Evolutionary conservation across 345 rosid species (phyloP), one percentile per base, ranked within the genome.

Genomic region (Corymbia maculata): DNA sequence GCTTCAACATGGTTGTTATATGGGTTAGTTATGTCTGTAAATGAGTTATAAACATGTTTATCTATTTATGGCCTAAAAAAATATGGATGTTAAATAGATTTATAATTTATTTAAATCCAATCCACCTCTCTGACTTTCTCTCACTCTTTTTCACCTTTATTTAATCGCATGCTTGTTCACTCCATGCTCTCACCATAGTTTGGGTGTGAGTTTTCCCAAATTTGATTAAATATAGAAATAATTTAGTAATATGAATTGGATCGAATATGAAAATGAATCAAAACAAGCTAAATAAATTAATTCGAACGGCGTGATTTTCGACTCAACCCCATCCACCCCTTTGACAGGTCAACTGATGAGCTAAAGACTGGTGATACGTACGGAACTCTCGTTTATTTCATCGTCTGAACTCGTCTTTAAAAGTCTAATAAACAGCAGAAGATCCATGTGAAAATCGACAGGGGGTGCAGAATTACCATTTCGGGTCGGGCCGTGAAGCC

Each of bases 321-420:
- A 53, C 59, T 53, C 10, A 7, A 53, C 8, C 9, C 0, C 0
- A 1, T 2, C 57, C 7, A 16, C 6, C 22, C 12, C 61, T 55
- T 55, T 55, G 12, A 55, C 8, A 8, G 0, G 5, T 55, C 0
- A 21, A 55, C 2, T 0, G 6, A 64, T 10, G 19, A 32, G 1
- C 22, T 64, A 30, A 2, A 15, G 36, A 8, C 9, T 17, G 42
- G 21, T 30, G 22, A 8, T 16, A 4, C 17, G 36, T n/a, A 28
- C 6, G 75, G 3, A 14, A 66, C 19, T n/a, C 42, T n/a, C 75
- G 0, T 66, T 66, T 64, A 13, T 61, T 61, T 28, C 13, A n/a
- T 6, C 32, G 13, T 59, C 66, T 6, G 12, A 6, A 6, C 32
- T 28, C 16, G 32, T 28, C 70, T 61, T 28, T 4, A 26, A 3